These are phyloP conservation scores for Microstegium vimineum DNA, from an alignment of 176 grass and related monocot species.

Conservation along the genomic window DNA sequence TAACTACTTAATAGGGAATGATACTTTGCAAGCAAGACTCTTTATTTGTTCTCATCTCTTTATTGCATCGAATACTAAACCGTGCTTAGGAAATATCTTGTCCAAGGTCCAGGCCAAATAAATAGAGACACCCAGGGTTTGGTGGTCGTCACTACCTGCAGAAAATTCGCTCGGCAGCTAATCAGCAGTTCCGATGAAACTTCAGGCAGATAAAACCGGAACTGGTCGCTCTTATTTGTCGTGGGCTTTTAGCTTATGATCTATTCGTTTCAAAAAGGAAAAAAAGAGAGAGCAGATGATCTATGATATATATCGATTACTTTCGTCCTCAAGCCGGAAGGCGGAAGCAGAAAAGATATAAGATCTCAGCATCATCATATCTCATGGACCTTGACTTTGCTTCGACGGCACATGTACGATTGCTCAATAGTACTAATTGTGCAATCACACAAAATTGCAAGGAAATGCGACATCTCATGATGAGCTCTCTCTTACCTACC, in stretches of 20 bases:
- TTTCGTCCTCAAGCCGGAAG: not conserved
- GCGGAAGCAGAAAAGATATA: not conserved
- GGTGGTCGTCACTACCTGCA: not conserved
- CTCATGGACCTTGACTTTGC: not conserved
- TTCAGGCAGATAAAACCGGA: not conserved
- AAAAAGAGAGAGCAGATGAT: not conserved
- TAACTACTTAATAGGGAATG: not conserved
- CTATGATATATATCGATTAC: not conserved
- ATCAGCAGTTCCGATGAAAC: not conserved
- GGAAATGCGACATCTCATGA: not conserved
- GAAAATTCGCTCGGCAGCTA: slow-evolving; percentile 10
- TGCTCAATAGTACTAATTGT: not conserved
- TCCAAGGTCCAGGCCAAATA: not conserved
- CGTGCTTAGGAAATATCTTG: not conserved
- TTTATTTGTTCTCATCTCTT: not conserved
- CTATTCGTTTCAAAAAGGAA: no score
- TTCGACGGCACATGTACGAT: not conserved
- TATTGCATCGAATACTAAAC: not conserved
- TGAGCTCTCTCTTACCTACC: not conserved
- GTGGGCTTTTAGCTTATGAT: not conserved
- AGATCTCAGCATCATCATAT: slow-evolving; percentile 3
- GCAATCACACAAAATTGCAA: not conserved
- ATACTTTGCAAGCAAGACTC: not conserved
- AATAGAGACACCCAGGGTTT: not conserved
- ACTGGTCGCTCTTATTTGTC: not conserved